phyloP scores from a whole-genome alignment of 139 green algal genomes.

The Pseudopediastrum boryanum region DNA sequence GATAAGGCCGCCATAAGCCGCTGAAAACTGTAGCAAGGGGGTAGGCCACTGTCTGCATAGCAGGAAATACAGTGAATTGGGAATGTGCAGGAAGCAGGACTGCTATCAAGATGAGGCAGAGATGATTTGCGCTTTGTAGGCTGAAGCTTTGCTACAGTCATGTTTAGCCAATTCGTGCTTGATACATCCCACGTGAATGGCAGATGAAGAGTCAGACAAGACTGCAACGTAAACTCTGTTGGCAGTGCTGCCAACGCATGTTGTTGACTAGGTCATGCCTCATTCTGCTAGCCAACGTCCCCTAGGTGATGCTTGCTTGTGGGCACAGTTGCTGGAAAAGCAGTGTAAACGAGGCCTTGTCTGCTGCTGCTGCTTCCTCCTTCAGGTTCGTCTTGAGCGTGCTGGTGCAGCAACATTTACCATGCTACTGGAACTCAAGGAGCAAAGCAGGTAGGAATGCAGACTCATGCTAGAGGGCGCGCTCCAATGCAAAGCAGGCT shows the following conservation, averaged over 20 bases:
- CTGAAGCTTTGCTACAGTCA: no score
- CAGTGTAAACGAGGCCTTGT: neutral
- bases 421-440: neutral
- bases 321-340: neutral
- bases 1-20: no score
- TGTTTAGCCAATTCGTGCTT: no score
- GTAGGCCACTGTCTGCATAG: no score
- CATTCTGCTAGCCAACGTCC: neutral
- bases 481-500: no score
- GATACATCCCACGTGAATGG: neutral
- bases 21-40: no score
- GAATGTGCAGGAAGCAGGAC: neutral
- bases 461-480: no score
- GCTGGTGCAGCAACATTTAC: neutral
- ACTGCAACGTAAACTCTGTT: neutral
- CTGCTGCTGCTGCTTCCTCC: neutral
- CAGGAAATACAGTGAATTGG: no score
- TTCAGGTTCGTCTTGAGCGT: constrained; percentile 2
- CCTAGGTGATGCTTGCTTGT: neutral
- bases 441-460: neutral
- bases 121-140: neutral
- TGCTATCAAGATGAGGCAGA: no score
- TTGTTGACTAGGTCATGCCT: no score
- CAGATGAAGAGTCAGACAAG: no score
- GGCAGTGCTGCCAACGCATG: neutral